phyloP scores from a whole-genome alignment of 805 yeast genomes.

The Candida andamanensis region DNA sequence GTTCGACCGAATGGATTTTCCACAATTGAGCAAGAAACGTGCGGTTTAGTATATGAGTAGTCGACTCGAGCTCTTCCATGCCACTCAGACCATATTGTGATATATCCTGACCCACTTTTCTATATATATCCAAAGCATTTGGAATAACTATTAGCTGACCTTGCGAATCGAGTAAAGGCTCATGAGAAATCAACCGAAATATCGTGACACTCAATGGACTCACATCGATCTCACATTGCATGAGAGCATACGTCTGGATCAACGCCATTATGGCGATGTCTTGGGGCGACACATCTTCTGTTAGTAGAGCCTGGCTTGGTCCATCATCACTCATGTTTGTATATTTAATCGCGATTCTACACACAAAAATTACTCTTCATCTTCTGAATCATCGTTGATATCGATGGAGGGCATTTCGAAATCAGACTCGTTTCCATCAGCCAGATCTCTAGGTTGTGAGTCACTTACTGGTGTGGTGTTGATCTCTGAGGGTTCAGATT shows the following conservation, averaged over 20 bases:
- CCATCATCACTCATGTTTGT: slow-evolving; percentile 2
- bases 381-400: slow-evolving; percentile 38
- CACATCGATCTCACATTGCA: too few relatives aligned
- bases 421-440: slow-evolving; percentile 30
- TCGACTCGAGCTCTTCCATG: neutral
- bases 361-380: slow-evolving; percentile 15
- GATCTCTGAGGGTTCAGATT: neutral
- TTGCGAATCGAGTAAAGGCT: slow-evolving; percentile 21
- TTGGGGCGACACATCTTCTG: slow-evolving; percentile 48
- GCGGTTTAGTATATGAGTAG: neutral
- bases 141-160: slow-evolving; percentile 25
- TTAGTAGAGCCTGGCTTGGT: slow-evolving; percentile 17
- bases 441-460: neutral
- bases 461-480: neutral
- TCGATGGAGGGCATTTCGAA: slow-evolving; percentile 48
- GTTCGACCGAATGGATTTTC: slow-evolving; percentile 46
- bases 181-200: slow-evolving; percentile 38
- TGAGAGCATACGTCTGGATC: slow-evolving; percentile 22
- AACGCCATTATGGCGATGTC: slow-evolving; percentile 48
- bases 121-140: slow-evolving; percentile 23
- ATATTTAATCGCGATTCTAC: slow-evolving; percentile 4
- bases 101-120: slow-evolving; percentile 11
- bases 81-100: slow-evolving; percentile 1
- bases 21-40: slow-evolving; percentile 27
- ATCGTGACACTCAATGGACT: slow-evolving; percentile 20